Base-by-base conservation (phyloP, 306 rosid genomes). In the Herpetospermum pedunculosum region DNA sequence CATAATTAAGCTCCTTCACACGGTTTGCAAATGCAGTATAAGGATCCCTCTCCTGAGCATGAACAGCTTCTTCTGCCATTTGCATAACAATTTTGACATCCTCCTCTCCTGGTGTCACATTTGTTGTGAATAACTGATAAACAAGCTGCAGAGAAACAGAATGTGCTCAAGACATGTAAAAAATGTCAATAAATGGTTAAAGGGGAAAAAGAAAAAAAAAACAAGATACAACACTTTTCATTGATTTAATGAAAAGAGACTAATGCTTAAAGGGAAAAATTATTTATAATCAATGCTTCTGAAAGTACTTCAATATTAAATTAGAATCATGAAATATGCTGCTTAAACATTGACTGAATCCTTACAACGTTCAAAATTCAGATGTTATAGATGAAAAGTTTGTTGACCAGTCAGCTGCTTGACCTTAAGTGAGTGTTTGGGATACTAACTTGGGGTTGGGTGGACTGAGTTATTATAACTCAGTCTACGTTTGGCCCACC, bases 1-100 rank as follows among this genome's bases (percentile, higher is more conserved):
- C 98, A 79, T 93, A 89, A 85, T 93, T 93, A 68, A 93, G 96
- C 92, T 93, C 98, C 88, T 93, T 93, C 77, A 89, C 97, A 64
- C 97, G 92, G 83, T 93, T 93, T 58, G 92, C 85, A 86, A 91
- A 93, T 77, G 89, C 96, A 75, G 98, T 85, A 72, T 85, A 89
- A 52, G 98, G 97, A 80, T 93, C 98, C 78, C 98, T 87, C 84
- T 89, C 94, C 86, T 93, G 97, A 80, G 97, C 97, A 81, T 84
- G 88, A 25, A 93, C 94, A 59, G 92, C 92, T 85, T 93, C 98
- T 85, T 91, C 98, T 25, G 98, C 88, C 98, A 93, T 93, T 82
- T 93, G 97, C 98, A 93, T 93, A 63, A 93, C 98, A 81, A 89
- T 85, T 85, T 89, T 91, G 78, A 93, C 97, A 83, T 85, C 90